Conservation (phyloP, 352 stramenopile species). For the Thalassiosira mediterranea region DNA sequence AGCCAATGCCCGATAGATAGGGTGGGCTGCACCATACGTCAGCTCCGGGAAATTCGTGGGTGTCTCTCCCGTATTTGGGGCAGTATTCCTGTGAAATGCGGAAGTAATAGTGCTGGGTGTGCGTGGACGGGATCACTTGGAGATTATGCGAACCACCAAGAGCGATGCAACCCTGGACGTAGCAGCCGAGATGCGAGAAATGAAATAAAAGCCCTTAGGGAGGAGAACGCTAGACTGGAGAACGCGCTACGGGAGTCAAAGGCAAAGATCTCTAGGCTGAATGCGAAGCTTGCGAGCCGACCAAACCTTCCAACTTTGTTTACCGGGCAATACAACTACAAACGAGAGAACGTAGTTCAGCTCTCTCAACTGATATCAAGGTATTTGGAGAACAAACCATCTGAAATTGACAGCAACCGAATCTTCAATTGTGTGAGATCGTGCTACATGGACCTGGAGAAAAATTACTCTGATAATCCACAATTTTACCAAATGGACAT, state of each 20-base stretch:
- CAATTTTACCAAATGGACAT: conserved; percentile 21
- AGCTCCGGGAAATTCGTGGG: conserved; percentile 3
- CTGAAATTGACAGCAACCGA: conserved; percentile 22
- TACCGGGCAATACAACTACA: conserved; percentile 25
- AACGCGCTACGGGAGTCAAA: not conserved
- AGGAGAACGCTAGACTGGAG: not conserved
- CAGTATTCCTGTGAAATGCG: conserved; percentile 23
- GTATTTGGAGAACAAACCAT: conserved; percentile 33
- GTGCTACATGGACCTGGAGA: conserved; percentile 23
- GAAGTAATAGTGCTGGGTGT: conserved; percentile 13
- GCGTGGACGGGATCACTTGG: conserved; percentile 21
- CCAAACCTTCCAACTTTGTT: conserved; percentile 6
- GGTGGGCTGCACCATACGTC: not conserved
- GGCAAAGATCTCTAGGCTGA: conserved; percentile 1
- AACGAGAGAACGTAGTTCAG: conserved; percentile 13
- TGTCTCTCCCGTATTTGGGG: conserved; percentile 10
- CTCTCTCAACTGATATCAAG: conserved; percentile 36
- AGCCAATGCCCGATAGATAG: conserved; percentile 17
- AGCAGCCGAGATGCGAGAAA: no score
- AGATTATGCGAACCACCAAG: conserved; percentile 12
- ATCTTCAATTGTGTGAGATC: conserved; percentile 37
- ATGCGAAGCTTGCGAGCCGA: not conserved
- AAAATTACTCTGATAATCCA: conserved; percentile 23
- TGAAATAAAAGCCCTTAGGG: not conserved
- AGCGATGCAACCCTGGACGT: no score